Evolutionary conservation across 176 grass and related monocot genomes (phyloP), one percentile per base, ranked within the genome.

Genomic region (Alopecurus myosuroides): DNA sequence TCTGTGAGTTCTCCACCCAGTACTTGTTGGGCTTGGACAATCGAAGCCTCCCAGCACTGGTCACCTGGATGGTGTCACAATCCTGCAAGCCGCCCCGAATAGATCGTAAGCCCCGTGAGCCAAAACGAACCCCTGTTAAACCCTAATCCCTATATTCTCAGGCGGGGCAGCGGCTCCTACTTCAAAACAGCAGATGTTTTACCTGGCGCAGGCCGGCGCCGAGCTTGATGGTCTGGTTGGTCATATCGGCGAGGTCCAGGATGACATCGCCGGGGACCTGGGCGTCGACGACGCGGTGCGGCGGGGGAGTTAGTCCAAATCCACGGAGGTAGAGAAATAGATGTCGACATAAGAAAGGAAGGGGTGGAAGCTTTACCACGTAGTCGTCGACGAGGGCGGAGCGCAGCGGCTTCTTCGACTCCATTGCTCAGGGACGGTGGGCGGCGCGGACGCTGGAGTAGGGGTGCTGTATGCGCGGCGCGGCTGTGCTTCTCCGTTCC

Each of bases 21-120:
- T 99, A 96, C 70, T 94, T 99, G 82, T 94, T 99, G n/a, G 89
- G 93, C 77, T 96, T 99, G 17, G 92, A 91, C 69, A 99, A 33
- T 48, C 89, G 85, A 65, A 96, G 83, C 65, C 83, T 92, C 52
- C 97, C 97, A 45, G 89, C 88, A 74, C 76, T 90, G 30, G 86
- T 96, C 22, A 86, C 93, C 79, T 87, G 89, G 49, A 99, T 88
- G 17, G 81, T 89, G 57, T 96, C 93, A 57, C 88, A 86, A 31
- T 96, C 97, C 97, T 99, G 76, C 70, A 84, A 88, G 6, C 12
- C 55, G 7, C 25, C 15, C 23, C 2, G 11, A 14, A 67, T 23
- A 28, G 39, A 62, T 29, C 19, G 45, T 77, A 80, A 81, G 46
- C 39, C 11, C 57, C 23, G 48, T 20, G 31, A 78, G 17, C 62